Conservation (phyloP, 108 stramenopile species). For the Asterionellopsis glacialis region DNA sequence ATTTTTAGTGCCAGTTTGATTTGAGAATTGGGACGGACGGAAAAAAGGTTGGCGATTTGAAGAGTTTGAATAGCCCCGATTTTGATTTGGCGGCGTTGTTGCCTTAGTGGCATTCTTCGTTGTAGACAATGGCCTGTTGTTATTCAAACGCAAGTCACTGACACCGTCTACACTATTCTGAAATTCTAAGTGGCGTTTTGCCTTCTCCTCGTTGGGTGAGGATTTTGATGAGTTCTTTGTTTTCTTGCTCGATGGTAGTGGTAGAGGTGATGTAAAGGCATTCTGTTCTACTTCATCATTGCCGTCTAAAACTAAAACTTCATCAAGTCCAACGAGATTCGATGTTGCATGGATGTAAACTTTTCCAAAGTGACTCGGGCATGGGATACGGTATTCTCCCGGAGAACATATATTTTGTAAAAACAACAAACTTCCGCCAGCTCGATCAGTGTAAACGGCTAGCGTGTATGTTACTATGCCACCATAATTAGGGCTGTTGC, state of each 20-base stretch:
- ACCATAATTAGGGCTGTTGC: neutral
- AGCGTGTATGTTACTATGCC: conserved; percentile 49
- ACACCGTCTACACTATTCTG: neutral
- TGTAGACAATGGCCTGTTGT: no score
- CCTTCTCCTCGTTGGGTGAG: neutral
- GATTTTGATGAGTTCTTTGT: neutral
- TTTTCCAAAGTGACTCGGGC: conserved; percentile 52
- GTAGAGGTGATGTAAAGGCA: neutral
- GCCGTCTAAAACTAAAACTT: neutral
- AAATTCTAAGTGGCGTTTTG: neutral
- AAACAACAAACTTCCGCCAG: conserved; percentile 56
- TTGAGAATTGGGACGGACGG: neutral
- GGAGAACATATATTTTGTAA: conserved; percentile 40
- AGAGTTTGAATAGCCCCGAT: no score
- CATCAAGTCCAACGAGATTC: conserved; percentile 67
- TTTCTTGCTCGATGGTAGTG: neutral
- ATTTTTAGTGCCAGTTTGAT: neutral
- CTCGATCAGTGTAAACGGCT: conserved; percentile 61
- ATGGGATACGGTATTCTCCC: conserved; percentile 26
- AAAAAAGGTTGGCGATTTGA: neutral
- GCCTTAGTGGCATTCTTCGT: no score
- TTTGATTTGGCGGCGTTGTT: no score
- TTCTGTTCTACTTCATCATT: neutral
- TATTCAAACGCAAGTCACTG: no score
- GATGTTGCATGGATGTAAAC: conserved; percentile 53